Evolutionary conservation across 2,329 filamentous ascomycete species (phyloP), one percentile per base, ranked within the genome.

Genomic region (Trichoderma hamatum): DNA sequence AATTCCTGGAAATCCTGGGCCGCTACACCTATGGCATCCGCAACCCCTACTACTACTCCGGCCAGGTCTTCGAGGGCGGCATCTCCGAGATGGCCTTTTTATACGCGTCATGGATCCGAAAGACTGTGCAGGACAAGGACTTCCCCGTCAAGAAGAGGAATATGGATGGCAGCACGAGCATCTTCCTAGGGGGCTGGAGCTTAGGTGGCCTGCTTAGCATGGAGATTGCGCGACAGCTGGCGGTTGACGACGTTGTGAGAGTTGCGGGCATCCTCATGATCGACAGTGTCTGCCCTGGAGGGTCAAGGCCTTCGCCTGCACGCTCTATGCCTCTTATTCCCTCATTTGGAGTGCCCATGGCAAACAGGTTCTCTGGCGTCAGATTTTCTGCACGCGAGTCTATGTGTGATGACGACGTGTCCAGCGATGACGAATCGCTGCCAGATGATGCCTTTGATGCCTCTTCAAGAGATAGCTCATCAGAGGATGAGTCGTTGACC

Each of bases 161-260:
- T 16, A 26, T 34, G 13, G 73, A 76, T 58, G 78, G 76, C 54
- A 75, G 72, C 66, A 72, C 75, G 16, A 73, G 81, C 28, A 78
- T 88, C 51, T 74, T 88, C 5, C 75, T 88, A 10, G 85, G 86
- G 2, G 86, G 86, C 3, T 88, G 86, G 86, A 86, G 84, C 4
- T 73, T 88, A 4, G 86, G 86, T 14, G 86, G 86, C 0, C 73
- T 85, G 54, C 73, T 87, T 19, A 82, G 84, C 7, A 78, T 88
- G 14, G 84, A 88, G 73, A 79, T 87, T 61, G 81, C 85, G 6
- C 76, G 80, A 62, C 76, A 82, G 70, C 75, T 87, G 9, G 76
- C 76, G 19, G 74, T 75, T 9, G 79, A 82, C 16, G 67, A 71
- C 0, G 70, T 72, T 14, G 75, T 86, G 28, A 77, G 76, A 1